These are phyloP conservation scores for Plasmodium knowlesi DNA, from an alignment of 169 alveolate species.

Conservation along the genomic window DNA sequence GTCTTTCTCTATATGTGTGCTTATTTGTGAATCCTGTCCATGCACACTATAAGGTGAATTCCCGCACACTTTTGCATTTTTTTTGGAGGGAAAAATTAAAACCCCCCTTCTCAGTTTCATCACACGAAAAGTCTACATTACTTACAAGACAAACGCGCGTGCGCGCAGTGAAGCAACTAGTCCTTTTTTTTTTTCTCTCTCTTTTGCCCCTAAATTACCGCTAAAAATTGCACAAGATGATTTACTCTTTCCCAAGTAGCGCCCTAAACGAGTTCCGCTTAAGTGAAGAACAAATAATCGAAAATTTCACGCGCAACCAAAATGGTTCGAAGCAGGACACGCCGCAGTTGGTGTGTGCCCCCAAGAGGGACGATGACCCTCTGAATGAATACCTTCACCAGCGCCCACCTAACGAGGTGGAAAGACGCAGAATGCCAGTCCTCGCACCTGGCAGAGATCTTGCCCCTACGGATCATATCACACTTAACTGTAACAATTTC, in stretches of 20 bases:
- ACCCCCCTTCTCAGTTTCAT: neutral
- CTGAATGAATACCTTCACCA: neutral
- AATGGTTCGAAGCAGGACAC: constrained; percentile 1
- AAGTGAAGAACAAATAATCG: constrained; percentile 62
- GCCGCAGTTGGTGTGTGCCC: neutral
- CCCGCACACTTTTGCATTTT: neutral
- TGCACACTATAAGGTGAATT: neutral
- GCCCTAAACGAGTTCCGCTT: constrained; percentile 38
- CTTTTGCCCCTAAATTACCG: neutral
- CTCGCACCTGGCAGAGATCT: neutral
- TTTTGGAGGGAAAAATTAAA: neutral
- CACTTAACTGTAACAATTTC: neutral
- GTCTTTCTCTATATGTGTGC: constrained; percentile 14
- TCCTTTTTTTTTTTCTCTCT: neutral
- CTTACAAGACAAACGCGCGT: neutral
- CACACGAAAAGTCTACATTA: constrained; percentile 4
- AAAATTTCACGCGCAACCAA: constrained; percentile 11
- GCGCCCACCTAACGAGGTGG: neutral
- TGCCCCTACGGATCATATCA: neutral
- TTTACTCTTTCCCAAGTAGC: constrained; percentile 14
- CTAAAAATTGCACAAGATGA: constrained; percentile 2
- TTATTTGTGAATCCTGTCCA: neutral
- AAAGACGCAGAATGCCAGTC: neutral
- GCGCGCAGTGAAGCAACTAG: neutral
- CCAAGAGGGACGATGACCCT: neutral